Percentiles rank a stretch among this genome's conserved stretches.
phyloP scores from a whole-genome alignment of 2,329 filamentous ascomycete genomes.

The Xylaria sp. region DNA sequence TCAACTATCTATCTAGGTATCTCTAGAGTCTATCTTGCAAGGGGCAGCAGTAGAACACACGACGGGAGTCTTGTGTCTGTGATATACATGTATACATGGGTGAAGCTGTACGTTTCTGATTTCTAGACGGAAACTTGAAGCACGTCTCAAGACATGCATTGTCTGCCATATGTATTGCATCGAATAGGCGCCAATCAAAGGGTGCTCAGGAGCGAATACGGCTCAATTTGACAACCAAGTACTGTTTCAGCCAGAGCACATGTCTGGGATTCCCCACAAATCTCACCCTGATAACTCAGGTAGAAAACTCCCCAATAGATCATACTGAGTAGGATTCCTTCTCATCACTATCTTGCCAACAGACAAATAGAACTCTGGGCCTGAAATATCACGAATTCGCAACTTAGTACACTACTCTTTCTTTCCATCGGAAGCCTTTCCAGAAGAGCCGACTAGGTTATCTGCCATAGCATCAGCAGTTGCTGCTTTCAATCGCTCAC shows the following conservation, averaged over 20 bases:
- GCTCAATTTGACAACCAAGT: background rate
- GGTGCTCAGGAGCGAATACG: background rate
- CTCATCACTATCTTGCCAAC: slow-evolving; percentile 14
- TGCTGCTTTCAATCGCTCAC: slow-evolving; percentile 72
- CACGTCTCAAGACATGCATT: background rate
- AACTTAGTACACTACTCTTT: slow-evolving; percentile 38
- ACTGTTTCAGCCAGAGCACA: background rate
- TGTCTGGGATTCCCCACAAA: background rate
- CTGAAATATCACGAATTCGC: slow-evolving; percentile 16
- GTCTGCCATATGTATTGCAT: background rate
- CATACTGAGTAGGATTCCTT: background rate
- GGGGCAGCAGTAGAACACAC: no score
- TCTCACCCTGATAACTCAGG: background rate
- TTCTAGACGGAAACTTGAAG: background rate
- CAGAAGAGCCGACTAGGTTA: slow-evolving; percentile 58
- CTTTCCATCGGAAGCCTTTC: slow-evolving; percentile 48
- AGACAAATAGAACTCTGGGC: slow-evolving; percentile 9
- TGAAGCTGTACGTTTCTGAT: background rate
- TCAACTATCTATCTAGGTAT: background rate
- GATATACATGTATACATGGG: no score
- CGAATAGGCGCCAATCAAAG: background rate
- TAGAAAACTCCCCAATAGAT: background rate
- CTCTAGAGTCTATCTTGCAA: background rate
- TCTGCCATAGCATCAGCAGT: slow-evolving; percentile 71
- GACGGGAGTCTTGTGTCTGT: no score